Conservation (phyloP, 129 eudicot species). For the Sambucus nigra region DNA sequence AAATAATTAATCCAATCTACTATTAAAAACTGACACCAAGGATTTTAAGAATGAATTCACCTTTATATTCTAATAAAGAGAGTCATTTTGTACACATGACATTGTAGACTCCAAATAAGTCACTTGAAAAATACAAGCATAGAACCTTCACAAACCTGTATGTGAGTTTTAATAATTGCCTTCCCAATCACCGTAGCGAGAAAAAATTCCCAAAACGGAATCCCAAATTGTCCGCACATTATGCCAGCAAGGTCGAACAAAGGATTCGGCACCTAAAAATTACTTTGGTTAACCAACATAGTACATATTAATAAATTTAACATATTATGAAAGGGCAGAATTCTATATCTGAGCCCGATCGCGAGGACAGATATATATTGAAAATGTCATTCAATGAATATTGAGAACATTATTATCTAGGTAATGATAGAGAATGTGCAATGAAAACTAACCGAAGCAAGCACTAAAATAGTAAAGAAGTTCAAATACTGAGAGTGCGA, state of each 20-base stretch:
- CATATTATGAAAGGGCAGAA: background rate
- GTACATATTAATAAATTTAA: background rate
- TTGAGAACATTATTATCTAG: background rate
- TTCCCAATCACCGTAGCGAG: conserved; percentile 88
- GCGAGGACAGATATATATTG: too few species aligned
- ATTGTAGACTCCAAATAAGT: too few species aligned
- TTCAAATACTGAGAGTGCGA: conserved; percentile 89
- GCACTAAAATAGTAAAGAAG: conserved; percentile 72
- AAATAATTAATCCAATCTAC: conserved; percentile 2
- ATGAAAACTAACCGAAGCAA: conserved; percentile 79
- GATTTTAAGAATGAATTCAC: background rate
- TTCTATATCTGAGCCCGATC: background rate
- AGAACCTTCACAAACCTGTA: conserved; percentile 55
- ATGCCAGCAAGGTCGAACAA: conserved; percentile 98
- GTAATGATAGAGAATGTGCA: background rate
- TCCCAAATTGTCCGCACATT: conserved; percentile 98
- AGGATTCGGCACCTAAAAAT: conserved; percentile 92
- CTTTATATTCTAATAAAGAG: too few species aligned
- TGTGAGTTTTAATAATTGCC: conserved; percentile 91
- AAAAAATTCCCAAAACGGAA: conserved; percentile 94
- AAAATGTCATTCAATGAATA: background rate
- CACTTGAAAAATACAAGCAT: background rate
- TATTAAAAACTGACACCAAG: background rate
- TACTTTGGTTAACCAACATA: conserved; percentile 4
- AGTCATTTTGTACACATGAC: background rate